Evolutionary conservation across 2,329 filamentous ascomycete species (phyloP), one percentile per base, ranked within the genome.

Genomic region (Ophiostoma quercus): DNA sequence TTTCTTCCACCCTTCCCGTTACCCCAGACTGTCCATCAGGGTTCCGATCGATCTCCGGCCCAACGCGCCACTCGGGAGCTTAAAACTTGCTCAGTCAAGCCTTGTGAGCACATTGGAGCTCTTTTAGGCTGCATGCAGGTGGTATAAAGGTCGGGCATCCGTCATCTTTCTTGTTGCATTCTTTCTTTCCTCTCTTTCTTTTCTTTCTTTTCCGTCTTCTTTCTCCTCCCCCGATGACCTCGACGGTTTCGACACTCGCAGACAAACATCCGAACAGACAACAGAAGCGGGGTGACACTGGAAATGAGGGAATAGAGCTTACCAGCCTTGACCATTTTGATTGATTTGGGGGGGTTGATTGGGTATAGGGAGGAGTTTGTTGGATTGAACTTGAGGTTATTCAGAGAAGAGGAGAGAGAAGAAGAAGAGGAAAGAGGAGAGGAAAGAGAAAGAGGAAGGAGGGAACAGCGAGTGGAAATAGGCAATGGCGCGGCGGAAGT

Each of bases 301-400:
- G 9, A 63, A 63, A n/a, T 12, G 29, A 51, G 66, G 32, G 67
- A 43, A 67, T 25, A n/a, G 5, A 69, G 57, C 91, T 79, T 88
- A 96, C 92, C 92, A 84, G 94, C 94, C 88, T 97, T 97, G 86
- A 97, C 94, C 94, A 97, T 97, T 89, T 89, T 97, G 90, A 84
- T 83, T 84, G 83, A 76, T 84, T 70, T 34, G 9, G 22, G 60
- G 51, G n/a, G 51, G 43, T 25, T 66, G 60, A n/a, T 32, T 43
- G 39, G 1, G 25, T 70, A 7, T 54, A 63, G 68, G 25, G 39
- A 60, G 69, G 70, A 22, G 34, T 25, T 43, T 41, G 43, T 67
- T 39, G 57, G 16, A n/a, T 9, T 41, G 62, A 39, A 41, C 62
- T 37, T 65, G 62, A 65, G 62, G 32, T 65, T 39, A 22, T 60